Conservation (phyloP, 2,329 filamentous ascomycete genomes). For the Penicillium sp. region DNA sequence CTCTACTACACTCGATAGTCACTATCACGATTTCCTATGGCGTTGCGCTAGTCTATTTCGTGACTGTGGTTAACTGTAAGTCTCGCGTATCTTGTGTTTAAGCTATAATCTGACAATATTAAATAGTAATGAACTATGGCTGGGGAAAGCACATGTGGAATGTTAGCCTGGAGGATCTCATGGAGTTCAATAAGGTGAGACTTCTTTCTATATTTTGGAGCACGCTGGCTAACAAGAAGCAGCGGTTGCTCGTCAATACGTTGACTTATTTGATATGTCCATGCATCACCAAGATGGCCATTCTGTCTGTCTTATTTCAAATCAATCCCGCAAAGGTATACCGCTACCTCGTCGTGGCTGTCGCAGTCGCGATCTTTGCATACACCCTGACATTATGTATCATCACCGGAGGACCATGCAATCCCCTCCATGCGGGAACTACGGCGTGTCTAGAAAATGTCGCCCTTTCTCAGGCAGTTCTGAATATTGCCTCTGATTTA, state of each 20-base stretch:
- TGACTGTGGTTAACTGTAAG: not conserved
- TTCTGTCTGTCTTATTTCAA: not conserved
- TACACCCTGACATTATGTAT: not conserved
- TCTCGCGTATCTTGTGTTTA: not conserved
- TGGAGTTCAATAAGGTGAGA: not conserved
- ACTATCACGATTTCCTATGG: not conserved
- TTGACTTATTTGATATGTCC: not conserved
- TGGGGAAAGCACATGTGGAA: constrained; percentile 1
- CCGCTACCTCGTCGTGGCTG: not conserved
- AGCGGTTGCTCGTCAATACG: not conserved
- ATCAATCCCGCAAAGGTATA: not conserved
- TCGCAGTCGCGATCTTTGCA: not conserved
- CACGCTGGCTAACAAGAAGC: not conserved
- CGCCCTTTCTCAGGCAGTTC: not conserved
- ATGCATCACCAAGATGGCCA: not conserved
- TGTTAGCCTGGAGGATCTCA: not conserved
- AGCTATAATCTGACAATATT: not conserved
- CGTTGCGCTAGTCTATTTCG: not conserved
- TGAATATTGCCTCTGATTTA: constrained; percentile 1
- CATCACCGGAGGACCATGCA: not conserved
- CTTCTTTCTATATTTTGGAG: not conserved
- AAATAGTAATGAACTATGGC: not conserved
- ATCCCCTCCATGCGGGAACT: not conserved
- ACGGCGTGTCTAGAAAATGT: not conserved
- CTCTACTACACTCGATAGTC: not conserved